Evolutionary conservation across 2,329 filamentous ascomycete genomes (phyloP).

Genomic region (Cryphonectria nitschkei): DNA sequence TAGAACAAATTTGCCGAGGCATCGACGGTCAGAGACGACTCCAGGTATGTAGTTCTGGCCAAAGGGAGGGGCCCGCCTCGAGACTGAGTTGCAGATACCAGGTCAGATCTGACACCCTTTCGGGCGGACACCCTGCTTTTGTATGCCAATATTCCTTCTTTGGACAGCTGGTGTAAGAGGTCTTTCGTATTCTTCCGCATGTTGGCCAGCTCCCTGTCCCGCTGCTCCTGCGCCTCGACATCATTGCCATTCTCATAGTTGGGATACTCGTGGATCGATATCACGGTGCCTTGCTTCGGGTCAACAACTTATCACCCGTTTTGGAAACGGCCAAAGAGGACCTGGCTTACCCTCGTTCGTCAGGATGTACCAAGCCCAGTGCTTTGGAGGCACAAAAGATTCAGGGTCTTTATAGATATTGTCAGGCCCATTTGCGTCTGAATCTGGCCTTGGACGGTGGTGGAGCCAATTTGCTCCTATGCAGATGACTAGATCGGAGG

Average conservation of each 20-base stretch:
- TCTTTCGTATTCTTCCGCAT: slow-evolving; percentile 45
- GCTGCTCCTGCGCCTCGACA: slow-evolving; percentile 33
- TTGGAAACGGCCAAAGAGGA: neutral
- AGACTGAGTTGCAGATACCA: slow-evolving; percentile 23
- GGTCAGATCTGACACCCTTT: slow-evolving; percentile 42
- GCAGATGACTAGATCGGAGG: slow-evolving; percentile 58
- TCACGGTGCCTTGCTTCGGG: slow-evolving; percentile 61
- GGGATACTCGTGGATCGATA: slow-evolving; percentile 69
- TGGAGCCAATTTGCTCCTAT: slow-evolving; percentile 71
- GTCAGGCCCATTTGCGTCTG: neutral
- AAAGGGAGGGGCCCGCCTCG: slow-evolving; percentile 12
- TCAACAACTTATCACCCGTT: slow-evolving; percentile 30
- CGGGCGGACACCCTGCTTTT: slow-evolving; percentile 47
- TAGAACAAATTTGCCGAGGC: slow-evolving; percentile 66
- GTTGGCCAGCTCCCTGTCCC: slow-evolving; percentile 36
- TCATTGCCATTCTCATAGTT: slow-evolving; percentile 37
- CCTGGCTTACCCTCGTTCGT: slow-evolving; percentile 62
- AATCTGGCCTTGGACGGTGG: slow-evolving; percentile 38
- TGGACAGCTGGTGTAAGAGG: slow-evolving; percentile 45
- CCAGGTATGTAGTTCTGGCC: slow-evolving; percentile 19
- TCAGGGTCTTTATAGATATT: slow-evolving; percentile 15
- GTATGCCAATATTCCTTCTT: slow-evolving; percentile 42
- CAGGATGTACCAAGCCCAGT: slow-evolving; percentile 73
- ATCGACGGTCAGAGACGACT: slow-evolving; percentile 45
- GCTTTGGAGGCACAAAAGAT: slow-evolving; percentile 44